Percentiles rank a stretch among this genome's conserved stretches.
Conservation (phyloP, 306 rosid species). For the Medicago lupulina region DNA sequence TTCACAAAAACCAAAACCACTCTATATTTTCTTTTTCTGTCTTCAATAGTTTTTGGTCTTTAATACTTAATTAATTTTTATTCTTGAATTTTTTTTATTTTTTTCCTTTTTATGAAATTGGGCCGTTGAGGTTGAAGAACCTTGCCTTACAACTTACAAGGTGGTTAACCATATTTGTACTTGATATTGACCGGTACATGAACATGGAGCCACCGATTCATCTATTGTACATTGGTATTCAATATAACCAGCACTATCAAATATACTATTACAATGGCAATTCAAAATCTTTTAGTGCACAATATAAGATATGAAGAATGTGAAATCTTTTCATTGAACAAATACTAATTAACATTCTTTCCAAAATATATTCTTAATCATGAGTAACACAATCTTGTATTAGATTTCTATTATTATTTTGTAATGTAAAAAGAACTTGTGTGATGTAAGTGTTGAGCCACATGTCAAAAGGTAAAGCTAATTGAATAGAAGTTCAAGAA, state of each 20-base stretch:
- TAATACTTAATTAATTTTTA: background rate
- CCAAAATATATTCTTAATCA: background rate
- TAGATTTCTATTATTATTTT: background rate
- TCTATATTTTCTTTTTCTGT: background rate
- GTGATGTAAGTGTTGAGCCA: constrained; percentile 35
- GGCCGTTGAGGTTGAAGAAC: background rate
- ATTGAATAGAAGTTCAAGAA: background rate
- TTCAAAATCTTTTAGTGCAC: background rate
- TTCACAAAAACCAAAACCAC: constrained; percentile 11
- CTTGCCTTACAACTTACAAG: constrained; percentile 26
- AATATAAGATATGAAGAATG: background rate
- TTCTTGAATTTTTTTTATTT: background rate
- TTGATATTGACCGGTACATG: constrained; percentile 22
- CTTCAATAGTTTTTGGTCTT: background rate
- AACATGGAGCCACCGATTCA: constrained; percentile 5
- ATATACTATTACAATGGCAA: background rate
- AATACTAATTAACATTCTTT: background rate
- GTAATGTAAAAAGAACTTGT: background rate
- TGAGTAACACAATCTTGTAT: background rate
- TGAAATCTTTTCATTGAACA: background rate
- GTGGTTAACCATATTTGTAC: background rate
- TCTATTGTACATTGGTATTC: background rate
- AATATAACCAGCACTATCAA: no score
- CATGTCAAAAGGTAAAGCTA: constrained; percentile 31
- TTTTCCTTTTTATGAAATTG: background rate